Percentiles rank a stretch among this genome's conserved stretches.
phyloP scores from a whole-genome alignment of 257 asterid genomes.

The Lycium ferocissimum region DNA sequence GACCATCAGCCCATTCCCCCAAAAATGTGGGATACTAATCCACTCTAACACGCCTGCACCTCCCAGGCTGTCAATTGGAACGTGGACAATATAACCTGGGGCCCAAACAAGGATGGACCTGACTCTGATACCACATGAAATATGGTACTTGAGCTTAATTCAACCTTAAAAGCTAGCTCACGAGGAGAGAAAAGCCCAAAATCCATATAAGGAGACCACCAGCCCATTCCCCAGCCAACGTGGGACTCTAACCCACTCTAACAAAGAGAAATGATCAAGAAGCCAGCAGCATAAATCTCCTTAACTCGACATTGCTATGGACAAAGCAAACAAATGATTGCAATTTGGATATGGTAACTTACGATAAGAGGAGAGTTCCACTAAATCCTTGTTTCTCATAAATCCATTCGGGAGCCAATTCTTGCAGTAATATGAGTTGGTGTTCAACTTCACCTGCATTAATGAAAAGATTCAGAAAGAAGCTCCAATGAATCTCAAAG shows the following conservation, averaged over 20 bases:
- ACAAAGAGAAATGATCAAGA: background rate
- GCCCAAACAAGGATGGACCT: background rate
- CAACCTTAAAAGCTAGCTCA: background rate
- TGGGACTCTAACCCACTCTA: background rate
- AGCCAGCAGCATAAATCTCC: background rate
- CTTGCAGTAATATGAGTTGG: slow-evolving; percentile 71
- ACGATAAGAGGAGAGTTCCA: slow-evolving; percentile 73
- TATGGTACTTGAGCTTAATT: background rate
- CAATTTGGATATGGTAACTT: slow-evolving; percentile 22
- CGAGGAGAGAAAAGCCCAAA: background rate
- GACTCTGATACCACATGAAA: background rate
- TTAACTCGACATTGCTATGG: background rate
- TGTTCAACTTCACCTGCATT: slow-evolving; percentile 79
- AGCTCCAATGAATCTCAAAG: background rate
- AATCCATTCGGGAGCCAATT: slow-evolving; percentile 90
- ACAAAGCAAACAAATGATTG: background rate
- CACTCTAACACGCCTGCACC: background rate
- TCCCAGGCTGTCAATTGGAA: background rate
- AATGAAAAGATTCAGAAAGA: slow-evolving; percentile 16
- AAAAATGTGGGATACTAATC: background rate
- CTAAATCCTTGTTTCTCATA: slow-evolving; percentile 57
- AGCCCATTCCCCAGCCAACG: background rate
- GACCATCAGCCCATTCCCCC: background rate
- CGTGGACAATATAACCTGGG: background rate
- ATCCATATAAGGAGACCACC: background rate